Evolutionary conservation across 2,329 filamentous ascomycete species (phyloP), one percentile per base, ranked within the genome.

Genomic region (Calonectria montana): DNA sequence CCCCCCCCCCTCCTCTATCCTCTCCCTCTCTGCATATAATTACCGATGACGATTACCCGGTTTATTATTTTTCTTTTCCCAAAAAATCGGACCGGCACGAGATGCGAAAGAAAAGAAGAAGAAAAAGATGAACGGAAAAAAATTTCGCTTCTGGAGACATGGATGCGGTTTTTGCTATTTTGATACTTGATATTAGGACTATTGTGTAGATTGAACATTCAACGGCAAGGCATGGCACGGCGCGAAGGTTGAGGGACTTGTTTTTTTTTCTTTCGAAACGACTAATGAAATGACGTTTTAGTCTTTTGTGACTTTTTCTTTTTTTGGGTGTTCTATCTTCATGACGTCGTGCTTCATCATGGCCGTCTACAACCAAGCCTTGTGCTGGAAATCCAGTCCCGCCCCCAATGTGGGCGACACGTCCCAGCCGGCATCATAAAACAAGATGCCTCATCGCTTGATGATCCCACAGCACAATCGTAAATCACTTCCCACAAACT

Each of bases 371-470:
- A 29, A 8, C n/a, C 39, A 41, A 62, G 55, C 59, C 55, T 31
- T 35, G 45, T 67, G 69, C 64, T 35, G 29, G 31, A 45, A 57
- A 39, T 55, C 47, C 39, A 55, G 29, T 61, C 45, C 23, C 25
- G 27, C 31, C 31, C 6, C 18, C 25, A 18, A 35, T 23, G 8
- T 3, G n/a, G 53, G 53, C 4, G 21, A 47, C 45, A 48, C 21
- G 31, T 15, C 37, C 67, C 39, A 65, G 35, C 59, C 39, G 45
- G 47, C 67, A 39, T 59, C 53, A 39, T 59, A 15, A 39, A 39
- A 2, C 35, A 63, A 35, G 27, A 50, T 43, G 47, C 50, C 13
- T 59, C 70, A 41, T 74, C 66, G 65, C 74, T 75, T 75, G 70
- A 73, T 47, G 47, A 59, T 67, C 31, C 55, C 53, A 64, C 39